Evolutionary conservation across 129 eudicot genomes (phyloP).

Genomic region (Daucus carota): DNA sequence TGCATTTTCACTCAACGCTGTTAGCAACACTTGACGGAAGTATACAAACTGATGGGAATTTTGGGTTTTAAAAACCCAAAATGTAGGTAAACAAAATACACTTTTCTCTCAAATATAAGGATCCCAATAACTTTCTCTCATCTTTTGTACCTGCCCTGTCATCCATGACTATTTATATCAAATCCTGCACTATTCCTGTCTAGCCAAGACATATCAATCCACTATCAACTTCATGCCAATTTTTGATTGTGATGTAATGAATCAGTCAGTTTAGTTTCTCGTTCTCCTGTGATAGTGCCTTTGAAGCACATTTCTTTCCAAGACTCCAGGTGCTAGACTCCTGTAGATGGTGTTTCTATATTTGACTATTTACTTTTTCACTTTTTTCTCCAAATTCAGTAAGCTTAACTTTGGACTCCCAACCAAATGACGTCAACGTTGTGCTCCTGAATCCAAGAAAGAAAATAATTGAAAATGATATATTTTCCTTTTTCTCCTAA

Average conservation of each 20-base stretch:
- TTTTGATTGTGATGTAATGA: not conserved
- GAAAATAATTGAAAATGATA: no score
- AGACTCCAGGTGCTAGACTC: not conserved
- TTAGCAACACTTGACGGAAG: no score
- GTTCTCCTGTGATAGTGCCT: not conserved
- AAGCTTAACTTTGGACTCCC: not conserved
- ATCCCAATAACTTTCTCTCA: not conserved
- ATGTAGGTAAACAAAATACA: no score
- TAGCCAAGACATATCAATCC: not conserved
- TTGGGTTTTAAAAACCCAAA: no score
- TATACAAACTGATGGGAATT: no score
- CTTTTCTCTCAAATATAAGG: no score
- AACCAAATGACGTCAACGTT: no score
- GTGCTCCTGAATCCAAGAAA: no score
- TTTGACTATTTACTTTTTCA: not conserved
- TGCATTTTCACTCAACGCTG: no score
- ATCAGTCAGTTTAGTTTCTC: not conserved
- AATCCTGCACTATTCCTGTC: not conserved
- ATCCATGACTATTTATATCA: not conserved
- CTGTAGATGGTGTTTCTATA: not conserved
- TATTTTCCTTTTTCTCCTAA: no score
- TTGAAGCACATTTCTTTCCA: not conserved
- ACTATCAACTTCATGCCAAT: not conserved
- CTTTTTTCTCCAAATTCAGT: not conserved
- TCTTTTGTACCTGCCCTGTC: not conserved